Conservation (phyloP, 1,139 yeast species). For the Debaryomyces coudertii region DNA sequence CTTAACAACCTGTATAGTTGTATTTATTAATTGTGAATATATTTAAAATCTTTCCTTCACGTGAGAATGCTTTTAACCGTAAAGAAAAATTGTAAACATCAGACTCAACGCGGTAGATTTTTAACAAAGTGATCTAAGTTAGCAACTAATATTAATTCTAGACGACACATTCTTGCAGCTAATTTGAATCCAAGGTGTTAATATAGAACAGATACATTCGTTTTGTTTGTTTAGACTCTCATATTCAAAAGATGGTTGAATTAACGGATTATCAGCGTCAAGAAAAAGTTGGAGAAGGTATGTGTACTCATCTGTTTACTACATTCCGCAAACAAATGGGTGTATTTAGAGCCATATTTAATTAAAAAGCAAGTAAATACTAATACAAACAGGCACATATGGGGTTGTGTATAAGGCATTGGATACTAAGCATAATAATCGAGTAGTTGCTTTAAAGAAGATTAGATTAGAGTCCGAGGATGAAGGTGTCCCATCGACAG, state of each 20-base stretch:
- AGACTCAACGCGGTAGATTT: slow-evolving; percentile 9
- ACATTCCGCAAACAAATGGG: not conserved
- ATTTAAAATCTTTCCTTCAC: slow-evolving; percentile 1
- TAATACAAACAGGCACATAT: slow-evolving; percentile 63
- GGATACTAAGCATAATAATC: slow-evolving; percentile 83
- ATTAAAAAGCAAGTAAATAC: slow-evolving; percentile 11
- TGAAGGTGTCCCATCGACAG: slow-evolving; percentile 98
- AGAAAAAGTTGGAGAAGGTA: slow-evolving; percentile 95
- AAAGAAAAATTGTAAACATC: slow-evolving; percentile 7
- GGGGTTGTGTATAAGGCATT: slow-evolving; percentile 98
- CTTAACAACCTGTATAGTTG: not conserved
- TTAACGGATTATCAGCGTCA: slow-evolving; percentile 88
- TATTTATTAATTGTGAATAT: slow-evolving; percentile 1
- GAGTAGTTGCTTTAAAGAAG: slow-evolving; percentile 92
- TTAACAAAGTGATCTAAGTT: not conserved
- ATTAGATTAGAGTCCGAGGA: slow-evolving; percentile 96
- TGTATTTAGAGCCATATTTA: not conserved
- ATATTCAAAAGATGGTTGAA: slow-evolving; percentile 64
- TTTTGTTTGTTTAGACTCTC: not conserved
- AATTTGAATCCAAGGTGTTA: not conserved
- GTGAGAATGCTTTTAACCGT: not conserved
- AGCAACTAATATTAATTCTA: not conserved
- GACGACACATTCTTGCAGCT: not conserved
- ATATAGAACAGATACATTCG: slow-evolving; percentile 4
- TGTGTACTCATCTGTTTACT: slow-evolving; percentile 12